Evolutionary conservation across 2,329 filamentous ascomycete species (phyloP).

Genomic region (Mariannaea sp.): DNA sequence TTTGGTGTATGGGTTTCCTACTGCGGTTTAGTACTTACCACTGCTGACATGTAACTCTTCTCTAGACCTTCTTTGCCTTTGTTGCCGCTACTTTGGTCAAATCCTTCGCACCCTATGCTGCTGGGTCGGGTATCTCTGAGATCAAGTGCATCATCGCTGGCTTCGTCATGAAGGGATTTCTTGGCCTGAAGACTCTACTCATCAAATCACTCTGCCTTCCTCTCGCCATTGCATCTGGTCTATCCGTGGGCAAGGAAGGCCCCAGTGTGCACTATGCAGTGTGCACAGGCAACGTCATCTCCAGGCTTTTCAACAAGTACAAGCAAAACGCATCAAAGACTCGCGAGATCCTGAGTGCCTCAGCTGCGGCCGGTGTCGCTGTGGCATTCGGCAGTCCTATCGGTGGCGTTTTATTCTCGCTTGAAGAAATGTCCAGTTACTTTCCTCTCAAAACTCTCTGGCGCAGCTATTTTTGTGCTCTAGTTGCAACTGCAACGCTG

Average conservation of each 20-base stretch:
- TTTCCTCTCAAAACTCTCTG: slow-evolving; percentile 98
- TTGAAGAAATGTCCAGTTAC: slow-evolving; percentile 97
- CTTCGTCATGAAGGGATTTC: slow-evolving; percentile 98
- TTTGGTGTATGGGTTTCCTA: slow-evolving; percentile 82
- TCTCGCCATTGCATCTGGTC: slow-evolving; percentile 87
- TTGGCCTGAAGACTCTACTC: slow-evolving; percentile 86
- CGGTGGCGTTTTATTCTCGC: slow-evolving; percentile 91
- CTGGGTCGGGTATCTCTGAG: slow-evolving; percentile 95
- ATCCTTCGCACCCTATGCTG: slow-evolving; percentile 91
- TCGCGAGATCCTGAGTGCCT: slow-evolving; percentile 91
- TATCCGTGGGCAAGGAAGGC: slow-evolving; percentile 96
- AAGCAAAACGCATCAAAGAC: slow-evolving; percentile 90
- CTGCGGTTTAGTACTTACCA: neutral
- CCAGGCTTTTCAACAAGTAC: slow-evolving; percentile 90
- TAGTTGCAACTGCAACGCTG: slow-evolving; percentile 91
- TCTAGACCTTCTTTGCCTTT: slow-evolving; percentile 75
- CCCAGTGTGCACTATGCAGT: slow-evolving; percentile 99
- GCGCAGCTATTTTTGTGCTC: slow-evolving; percentile 96
- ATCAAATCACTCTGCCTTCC: slow-evolving; percentile 95
- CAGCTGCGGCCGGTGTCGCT: slow-evolving; percentile 90
- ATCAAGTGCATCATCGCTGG: slow-evolving; percentile 99
- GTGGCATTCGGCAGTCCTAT: slow-evolving; percentile 98
- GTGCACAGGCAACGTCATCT: slow-evolving; percentile 96
- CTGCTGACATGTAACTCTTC: slow-evolving; percentile 6
- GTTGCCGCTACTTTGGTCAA: slow-evolving; percentile 85